phyloP scores from a whole-genome alignment of 2,329 filamentous ascomycete species.

The Arthrobotrys megalospora region DNA sequence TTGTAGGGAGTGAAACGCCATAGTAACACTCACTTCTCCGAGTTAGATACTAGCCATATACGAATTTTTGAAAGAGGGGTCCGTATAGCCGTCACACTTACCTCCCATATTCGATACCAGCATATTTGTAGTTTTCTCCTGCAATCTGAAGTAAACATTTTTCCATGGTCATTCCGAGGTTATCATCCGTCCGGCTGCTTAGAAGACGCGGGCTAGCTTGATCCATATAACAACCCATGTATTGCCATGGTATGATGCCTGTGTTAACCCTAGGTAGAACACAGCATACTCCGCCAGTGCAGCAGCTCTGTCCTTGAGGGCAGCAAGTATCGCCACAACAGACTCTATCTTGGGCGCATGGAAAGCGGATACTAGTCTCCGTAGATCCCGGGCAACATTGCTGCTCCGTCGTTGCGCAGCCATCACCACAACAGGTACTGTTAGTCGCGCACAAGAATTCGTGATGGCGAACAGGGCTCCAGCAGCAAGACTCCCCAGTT shows the following conservation, averaged over 20 bases:
- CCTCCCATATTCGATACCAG: conserved; percentile 9
- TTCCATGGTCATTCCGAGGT: background rate
- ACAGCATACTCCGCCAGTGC: background rate
- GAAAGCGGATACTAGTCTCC: background rate
- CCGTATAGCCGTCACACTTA: background rate
- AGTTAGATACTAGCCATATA: background rate
- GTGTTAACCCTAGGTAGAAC: background rate
- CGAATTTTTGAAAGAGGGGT: background rate
- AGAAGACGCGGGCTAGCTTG: background rate
- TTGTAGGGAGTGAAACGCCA: background rate
- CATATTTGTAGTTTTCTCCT: background rate
- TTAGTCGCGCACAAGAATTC: conserved; percentile 4
- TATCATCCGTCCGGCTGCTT: background rate
- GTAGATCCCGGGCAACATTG: background rate
- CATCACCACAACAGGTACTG: background rate
- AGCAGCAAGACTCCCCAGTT: conserved; percentile 24
- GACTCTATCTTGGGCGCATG: conserved; percentile 3
- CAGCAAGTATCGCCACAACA: background rate
- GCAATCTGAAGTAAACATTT: conserved; percentile 1
- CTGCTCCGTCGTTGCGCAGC: background rate
- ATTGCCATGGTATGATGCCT: background rate
- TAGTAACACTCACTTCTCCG: conserved; percentile 22
- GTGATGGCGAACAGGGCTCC: background rate
- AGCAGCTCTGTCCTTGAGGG: conserved; percentile 1
- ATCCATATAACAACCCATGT: background rate